Percentiles rank a stretch among this genome's conserved stretches.
These are phyloP conservation scores for Lizonia empirigonia DNA, from an alignment of 2,329 filamentous ascomycete genomes.

Conservation along the genomic window DNA sequence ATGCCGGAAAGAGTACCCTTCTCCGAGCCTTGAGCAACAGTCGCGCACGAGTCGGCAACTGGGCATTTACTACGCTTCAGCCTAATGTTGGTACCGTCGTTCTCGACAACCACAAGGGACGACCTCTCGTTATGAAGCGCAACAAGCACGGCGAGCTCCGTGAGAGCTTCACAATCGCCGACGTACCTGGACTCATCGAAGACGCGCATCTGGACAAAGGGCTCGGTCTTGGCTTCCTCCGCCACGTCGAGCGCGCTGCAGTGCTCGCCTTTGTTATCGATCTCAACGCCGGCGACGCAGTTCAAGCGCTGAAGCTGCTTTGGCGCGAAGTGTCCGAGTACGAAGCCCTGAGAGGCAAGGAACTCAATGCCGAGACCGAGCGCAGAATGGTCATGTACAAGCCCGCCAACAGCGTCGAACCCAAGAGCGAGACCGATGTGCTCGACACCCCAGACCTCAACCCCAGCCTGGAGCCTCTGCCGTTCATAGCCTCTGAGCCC, in stretches of 20 bases:
- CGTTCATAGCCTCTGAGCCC: constrained; percentile 62
- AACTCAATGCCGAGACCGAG: constrained; percentile 68
- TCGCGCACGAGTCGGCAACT: constrained; percentile 85
- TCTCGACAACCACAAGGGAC: constrained; percentile 82
- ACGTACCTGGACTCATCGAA: constrained; percentile 92
- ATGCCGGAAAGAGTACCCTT: constrained; percentile 94
- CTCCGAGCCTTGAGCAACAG: constrained; percentile 86
- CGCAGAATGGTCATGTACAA: constrained; percentile 64
- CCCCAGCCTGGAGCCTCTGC: constrained; percentile 46
- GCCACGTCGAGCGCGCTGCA: constrained; percentile 91
- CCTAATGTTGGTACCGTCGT: constrained; percentile 97
- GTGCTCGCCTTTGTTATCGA: constrained; percentile 95
- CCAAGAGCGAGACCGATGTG: constrained; percentile 26
- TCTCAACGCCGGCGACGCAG: constrained; percentile 77
- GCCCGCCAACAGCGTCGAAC: constrained; percentile 25
- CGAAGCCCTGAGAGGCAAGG: constrained; percentile 76
- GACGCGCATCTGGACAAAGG: constrained; percentile 92
- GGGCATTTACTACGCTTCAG: constrained; percentile 95
- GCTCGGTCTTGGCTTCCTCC: constrained; percentile 86
- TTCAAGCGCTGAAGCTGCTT: constrained; percentile 76
- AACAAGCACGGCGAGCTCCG: constrained; percentile 60
- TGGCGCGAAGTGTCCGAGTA: constrained; percentile 94
- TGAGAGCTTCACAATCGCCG: constrained; percentile 88
- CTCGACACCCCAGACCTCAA: constrained; percentile 32
- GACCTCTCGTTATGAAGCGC: constrained; percentile 62